Evolutionary conservation across 257 asterid species (phyloP).

Genomic region (Solanum ossicruentum): DNA sequence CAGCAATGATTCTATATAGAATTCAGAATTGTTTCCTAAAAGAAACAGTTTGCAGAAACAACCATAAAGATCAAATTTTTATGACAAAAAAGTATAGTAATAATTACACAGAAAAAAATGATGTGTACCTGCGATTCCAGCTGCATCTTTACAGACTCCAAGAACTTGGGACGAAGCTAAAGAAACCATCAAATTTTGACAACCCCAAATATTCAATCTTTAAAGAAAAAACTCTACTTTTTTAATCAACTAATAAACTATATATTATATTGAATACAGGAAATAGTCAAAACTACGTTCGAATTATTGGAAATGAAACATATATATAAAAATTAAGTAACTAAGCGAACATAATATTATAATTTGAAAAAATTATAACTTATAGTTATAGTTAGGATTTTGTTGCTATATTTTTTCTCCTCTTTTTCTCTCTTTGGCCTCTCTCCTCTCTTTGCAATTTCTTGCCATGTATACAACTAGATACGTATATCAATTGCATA

Average conservation of each 20-base stretch:
- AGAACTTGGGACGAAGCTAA: not conserved
- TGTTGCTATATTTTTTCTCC: too few species aligned
- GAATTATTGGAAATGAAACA: too few species aligned
- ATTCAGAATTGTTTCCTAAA: not conserved
- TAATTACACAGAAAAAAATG: not conserved
- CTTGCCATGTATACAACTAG: too few species aligned
- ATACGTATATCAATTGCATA: too few species aligned
- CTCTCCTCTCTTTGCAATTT: too few species aligned
- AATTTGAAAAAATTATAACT: too few species aligned
- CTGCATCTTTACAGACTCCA: slow-evolving; percentile 31
- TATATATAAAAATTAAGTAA: too few species aligned
- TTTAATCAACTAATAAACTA: not conserved
- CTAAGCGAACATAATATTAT: too few species aligned
- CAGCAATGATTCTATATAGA: not conserved
- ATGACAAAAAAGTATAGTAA: not conserved
- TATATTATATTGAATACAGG: too few species aligned
- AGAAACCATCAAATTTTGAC: slow-evolving; percentile 7
- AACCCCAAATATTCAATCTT: not conserved
- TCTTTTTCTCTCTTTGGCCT: too few species aligned
- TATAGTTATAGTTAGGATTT: too few species aligned
- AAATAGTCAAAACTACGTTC: too few species aligned
- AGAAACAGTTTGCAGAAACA: not conserved
- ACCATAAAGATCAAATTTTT: not conserved
- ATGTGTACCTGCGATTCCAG: slow-evolving; percentile 38
- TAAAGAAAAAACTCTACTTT: not conserved